Evolutionary conservation across 2,329 filamentous ascomycete genomes (phyloP).

Genomic region (Colletotrichum gigasporum): DNA sequence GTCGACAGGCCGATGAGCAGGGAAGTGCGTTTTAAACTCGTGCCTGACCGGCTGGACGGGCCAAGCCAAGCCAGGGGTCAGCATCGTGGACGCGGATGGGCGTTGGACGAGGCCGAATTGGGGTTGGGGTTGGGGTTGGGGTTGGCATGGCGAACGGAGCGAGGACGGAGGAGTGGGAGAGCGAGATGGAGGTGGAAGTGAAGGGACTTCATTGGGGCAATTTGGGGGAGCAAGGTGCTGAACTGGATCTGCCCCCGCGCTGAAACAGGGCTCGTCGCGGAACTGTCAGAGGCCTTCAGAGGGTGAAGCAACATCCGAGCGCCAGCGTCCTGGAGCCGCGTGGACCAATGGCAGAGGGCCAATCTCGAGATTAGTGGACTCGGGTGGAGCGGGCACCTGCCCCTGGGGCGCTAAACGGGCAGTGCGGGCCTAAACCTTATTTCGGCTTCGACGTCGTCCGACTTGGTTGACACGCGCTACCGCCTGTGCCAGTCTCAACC

Average conservation of each 20-base stretch:
- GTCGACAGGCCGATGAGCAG: constrained; percentile 6
- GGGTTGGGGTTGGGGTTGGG: neutral
- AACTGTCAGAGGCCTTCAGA: constrained; percentile 40
- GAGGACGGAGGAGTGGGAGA: neutral
- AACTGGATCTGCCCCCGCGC: neutral
- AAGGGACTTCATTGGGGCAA: too few species aligned
- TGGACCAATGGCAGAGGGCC: neutral
- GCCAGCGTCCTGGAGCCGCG: neutral
- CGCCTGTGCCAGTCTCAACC: constrained; percentile 12
- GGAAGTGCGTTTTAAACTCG: too few species aligned
- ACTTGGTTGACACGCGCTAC: constrained; percentile 30
- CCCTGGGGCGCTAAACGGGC: neutral
- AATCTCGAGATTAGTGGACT: neutral
- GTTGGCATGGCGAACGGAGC: neutral
- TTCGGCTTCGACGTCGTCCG: constrained; percentile 44
- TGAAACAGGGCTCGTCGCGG: constrained; percentile 46
- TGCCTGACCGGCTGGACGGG: neutral
- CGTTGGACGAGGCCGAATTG: too few species aligned
- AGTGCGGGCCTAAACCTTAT: constrained; percentile 41
- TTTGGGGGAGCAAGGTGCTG: neutral
- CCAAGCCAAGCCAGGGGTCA: neutral
- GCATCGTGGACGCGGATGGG: neutral
- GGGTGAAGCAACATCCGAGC: constrained; percentile 40
- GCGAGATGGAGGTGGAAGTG: too few species aligned
- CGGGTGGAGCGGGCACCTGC: constrained; percentile 33